These are phyloP conservation scores for Tilletia indica DNA, from an alignment of 1,284 basidiomycete species.

Conservation along the genomic window DNA sequence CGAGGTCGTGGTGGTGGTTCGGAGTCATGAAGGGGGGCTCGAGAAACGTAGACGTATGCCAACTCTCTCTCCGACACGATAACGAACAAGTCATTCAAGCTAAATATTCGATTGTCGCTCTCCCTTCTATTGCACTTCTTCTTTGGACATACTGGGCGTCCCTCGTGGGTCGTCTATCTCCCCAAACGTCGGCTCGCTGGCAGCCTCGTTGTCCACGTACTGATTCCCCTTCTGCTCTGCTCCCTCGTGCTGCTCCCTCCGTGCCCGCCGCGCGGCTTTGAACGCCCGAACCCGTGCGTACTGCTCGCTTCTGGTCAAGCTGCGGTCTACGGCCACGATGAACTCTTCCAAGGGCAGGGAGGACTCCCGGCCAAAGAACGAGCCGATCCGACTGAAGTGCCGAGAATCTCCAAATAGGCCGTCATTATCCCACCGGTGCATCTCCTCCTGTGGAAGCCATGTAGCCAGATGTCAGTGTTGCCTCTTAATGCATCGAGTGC, in stretches of 20 bases:
- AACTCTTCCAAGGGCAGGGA: background rate
- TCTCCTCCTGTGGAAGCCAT: conserved; percentile 14
- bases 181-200: no score
- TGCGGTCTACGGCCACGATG: background rate
- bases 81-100: no score
- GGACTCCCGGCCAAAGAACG: conserved; percentile 7
- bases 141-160: no score
- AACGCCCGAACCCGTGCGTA: background rate
- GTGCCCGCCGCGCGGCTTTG: background rate
- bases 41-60: no score
- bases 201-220: no score
- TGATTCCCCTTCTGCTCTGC: background rate
- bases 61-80: no score
- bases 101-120: no score
- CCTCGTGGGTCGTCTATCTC: no score
- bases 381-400: background rate
- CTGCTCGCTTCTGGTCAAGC: background rate
- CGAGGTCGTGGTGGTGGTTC: no score
- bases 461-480: background rate
- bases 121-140: no score
- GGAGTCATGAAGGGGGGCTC: no score
- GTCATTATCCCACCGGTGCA: background rate
- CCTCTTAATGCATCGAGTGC: background rate
- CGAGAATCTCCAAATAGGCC: conserved; percentile 2
- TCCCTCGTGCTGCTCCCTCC: background rate